Evolutionary conservation across 345 rosid genomes (phyloP), one percentile per base, ranked within the genome.

Genomic region (Murraya koenigii): DNA sequence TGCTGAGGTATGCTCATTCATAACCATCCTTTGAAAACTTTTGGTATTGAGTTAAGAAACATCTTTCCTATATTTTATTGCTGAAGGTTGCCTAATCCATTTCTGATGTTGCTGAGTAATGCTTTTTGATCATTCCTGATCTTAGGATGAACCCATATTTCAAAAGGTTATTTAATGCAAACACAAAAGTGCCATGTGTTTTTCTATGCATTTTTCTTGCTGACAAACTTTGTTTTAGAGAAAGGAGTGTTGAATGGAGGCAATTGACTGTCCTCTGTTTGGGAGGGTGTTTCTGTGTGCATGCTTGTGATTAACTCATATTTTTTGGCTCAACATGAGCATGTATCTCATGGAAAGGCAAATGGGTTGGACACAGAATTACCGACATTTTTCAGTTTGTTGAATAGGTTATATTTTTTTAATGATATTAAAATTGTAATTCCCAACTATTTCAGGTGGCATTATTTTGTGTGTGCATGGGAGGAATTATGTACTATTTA

Each of bases 401-500:
- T 75, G 56, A 72, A 4, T 35, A 19, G 10, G 35, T 75, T 60
- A 44, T 58, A 60, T 64, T 19, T 58, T 64, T n/a, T 58, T 20
- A 62, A 55, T 5, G 26, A 61, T 20, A 28, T 32, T 14, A 60
- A 69, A 35, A 38, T 23, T 19, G 33, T 66, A 68, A 59, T 72
- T 80, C 68, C 35, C 8, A 64, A 65, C 22, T 55, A 65, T 72
- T 79, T 25, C 94, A 97, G 99, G 99, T 97, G 76, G 96, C 94
- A 26, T 72, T 97, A 70, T 97, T 94, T 76, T 93, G 97, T 84
- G 96, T 92, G 33, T 97, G 98, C 84, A 97, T 97, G 97, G 99
- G 99, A 84, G 99, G 97, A 85, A 86, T 97, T 38, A 97, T 94
- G 99, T 97, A 97, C 84, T 97, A 88, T 82, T 85, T 94, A 68